phyloP scores from a whole-genome alignment of 768 basidiomycete species.

The Boletus vinaceobasis region DNA sequence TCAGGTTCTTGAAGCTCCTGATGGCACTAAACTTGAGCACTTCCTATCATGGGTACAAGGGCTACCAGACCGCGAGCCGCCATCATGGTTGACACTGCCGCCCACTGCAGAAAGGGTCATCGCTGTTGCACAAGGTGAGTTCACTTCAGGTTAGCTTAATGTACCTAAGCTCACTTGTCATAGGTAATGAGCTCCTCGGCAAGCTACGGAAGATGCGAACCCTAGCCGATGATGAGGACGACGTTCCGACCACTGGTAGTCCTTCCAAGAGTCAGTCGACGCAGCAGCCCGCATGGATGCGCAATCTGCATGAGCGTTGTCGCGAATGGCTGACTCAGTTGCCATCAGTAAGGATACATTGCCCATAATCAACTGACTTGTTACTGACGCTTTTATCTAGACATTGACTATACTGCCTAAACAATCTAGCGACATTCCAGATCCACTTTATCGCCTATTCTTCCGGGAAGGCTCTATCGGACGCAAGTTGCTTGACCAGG shows the following conservation, averaged over 20 bases:
- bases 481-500: slow-evolving; percentile 68
- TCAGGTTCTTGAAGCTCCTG: slow-evolving; percentile 68
- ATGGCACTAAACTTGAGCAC: slow-evolving; percentile 89
- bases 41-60: slow-evolving; percentile 88
- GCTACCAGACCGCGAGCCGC: slow-evolving; percentile 90
- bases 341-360: slow-evolving; percentile 56
- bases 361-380: neutral
- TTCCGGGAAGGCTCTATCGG: slow-evolving; percentile 83
- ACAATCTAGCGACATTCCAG: slow-evolving; percentile 66
- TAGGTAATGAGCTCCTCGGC: slow-evolving; percentile 77
- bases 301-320: slow-evolving; percentile 74
- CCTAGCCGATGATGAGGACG: slow-evolving; percentile 82
- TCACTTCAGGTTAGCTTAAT: neutral
- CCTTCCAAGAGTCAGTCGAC: slow-evolving; percentile 60
- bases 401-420: slow-evolving; percentile 62
- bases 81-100: slow-evolving; percentile 91
- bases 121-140: slow-evolving; percentile 81
- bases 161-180: slow-evolving; percentile 2
- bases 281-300: slow-evolving; percentile 95
- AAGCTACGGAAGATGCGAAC: slow-evolving; percentile 94
- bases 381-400: slow-evolving; percentile 35
- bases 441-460: slow-evolving; percentile 88
- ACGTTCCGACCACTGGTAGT: slow-evolving; percentile 47
- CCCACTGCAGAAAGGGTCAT: slow-evolving; percentile 91
- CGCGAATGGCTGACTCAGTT: slow-evolving; percentile 77